Evolutionary conservation across 495 filamentous ascomycete species (phyloP).

Genomic region (Xylaria cubensis): DNA sequence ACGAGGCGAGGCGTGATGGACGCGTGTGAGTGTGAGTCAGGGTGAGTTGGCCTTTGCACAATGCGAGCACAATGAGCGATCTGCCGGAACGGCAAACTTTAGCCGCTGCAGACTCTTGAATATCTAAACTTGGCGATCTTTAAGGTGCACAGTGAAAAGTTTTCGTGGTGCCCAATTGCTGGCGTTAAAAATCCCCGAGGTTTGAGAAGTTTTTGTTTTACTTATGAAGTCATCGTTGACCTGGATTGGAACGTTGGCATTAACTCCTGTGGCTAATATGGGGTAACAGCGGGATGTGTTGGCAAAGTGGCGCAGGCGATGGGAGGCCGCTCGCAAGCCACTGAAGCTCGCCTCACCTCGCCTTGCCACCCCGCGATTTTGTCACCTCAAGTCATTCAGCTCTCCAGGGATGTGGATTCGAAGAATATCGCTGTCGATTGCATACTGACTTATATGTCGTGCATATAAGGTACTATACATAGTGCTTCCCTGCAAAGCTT

Average conservation of each 20-base stretch:
- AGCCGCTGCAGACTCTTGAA: background rate
- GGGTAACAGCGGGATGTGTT: constrained; percentile 3
- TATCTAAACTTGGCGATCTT: background rate
- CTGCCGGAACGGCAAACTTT: background rate
- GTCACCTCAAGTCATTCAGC: constrained; percentile 18
- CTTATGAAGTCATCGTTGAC: constrained; percentile 25
- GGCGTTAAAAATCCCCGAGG: background rate
- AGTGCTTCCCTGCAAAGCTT: background rate
- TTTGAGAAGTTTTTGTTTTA: background rate
- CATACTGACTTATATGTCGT: background rate
- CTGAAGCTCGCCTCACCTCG: constrained; percentile 14
- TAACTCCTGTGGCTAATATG: constrained; percentile 22
- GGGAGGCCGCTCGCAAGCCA: constrained; percentile 29
- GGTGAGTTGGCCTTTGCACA: constrained; percentile 20
- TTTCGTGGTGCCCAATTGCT: background rate
- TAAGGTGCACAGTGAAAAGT: background rate
- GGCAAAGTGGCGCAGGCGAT: constrained; percentile 23
- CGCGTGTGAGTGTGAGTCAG: constrained; percentile 26
- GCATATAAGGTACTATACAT: background rate
- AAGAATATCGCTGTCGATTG: background rate
- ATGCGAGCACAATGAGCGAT: background rate
- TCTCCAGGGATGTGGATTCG: constrained; percentile 15
- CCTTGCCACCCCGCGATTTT: constrained; percentile 18
- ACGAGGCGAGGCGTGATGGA: background rate
- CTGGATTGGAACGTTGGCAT: background rate